Conservation (phyloP, 768 basidiomycete species). For the Auricularia auricula-judae region DNA sequence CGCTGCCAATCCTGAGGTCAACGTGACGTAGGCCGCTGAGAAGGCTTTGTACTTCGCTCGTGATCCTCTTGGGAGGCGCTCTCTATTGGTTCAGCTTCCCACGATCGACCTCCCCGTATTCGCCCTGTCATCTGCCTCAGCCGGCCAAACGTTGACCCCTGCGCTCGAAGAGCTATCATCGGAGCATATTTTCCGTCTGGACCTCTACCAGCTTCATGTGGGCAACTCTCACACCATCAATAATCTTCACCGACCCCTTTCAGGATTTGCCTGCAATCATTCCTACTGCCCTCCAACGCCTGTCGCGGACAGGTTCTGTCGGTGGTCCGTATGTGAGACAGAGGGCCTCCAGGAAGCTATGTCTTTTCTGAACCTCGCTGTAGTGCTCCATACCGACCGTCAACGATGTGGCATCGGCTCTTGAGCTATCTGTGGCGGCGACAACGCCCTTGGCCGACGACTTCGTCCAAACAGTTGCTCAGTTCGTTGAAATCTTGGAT, state of each 20-base stretch:
- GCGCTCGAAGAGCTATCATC: slow-evolving; percentile 55
- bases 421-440: background rate
- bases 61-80: slow-evolving; percentile 79
- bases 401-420: too few species aligned
- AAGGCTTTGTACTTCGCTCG: slow-evolving; percentile 56
- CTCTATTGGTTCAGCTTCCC: slow-evolving; percentile 64
- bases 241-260: too few species aligned
- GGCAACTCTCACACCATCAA: background rate
- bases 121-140: slow-evolving; percentile 55
- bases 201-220: slow-evolving; percentile 20
- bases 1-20: background rate
- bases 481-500: slow-evolving; percentile 27
- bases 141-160: slow-evolving; percentile 34
- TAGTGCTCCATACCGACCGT: too few species aligned
- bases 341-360: too few species aligned
- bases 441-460: background rate
- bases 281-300: too few species aligned
- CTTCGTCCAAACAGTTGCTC: background rate
- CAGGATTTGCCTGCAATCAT: too few species aligned
- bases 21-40: background rate
- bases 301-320: too few species aligned
- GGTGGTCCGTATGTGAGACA: too few species aligned
- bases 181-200: slow-evolving; percentile 42
- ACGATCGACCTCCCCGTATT: slow-evolving; percentile 37
- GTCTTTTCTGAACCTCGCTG: too few species aligned